Conservation (phyloP, 306 rosid genomes). For the Urtica urens region DNA sequence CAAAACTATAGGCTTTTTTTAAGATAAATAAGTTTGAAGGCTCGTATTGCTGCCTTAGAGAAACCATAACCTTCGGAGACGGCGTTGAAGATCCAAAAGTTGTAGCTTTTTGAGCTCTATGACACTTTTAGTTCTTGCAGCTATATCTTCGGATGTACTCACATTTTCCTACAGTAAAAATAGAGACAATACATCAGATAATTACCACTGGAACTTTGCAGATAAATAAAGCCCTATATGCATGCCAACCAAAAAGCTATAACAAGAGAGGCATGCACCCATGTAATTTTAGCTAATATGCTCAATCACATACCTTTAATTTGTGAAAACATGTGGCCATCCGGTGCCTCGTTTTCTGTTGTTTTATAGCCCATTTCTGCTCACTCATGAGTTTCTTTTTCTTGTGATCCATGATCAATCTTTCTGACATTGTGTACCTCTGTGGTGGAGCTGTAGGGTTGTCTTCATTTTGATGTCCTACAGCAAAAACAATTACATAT, state of each 20-base stretch:
- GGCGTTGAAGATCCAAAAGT: slow-evolving; percentile 81
- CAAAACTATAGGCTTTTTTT: not conserved
- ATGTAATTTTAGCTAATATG: not conserved
- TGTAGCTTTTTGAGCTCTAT: slow-evolving; percentile 97
- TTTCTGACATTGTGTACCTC: slow-evolving; percentile 81
- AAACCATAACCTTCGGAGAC: slow-evolving; percentile 69
- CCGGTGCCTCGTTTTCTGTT: slow-evolving; percentile 60
- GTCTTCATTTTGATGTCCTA: slow-evolving; percentile 48
- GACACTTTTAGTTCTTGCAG: slow-evolving; percentile 94
- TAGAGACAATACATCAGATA: slow-evolving; percentile 10
- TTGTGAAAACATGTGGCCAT: slow-evolving; percentile 57
- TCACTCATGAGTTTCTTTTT: slow-evolving; percentile 53
- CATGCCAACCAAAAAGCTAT: too few species aligned
- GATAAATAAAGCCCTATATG: too few species aligned
- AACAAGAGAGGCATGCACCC: slow-evolving; percentile 12
- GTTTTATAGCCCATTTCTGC: slow-evolving; percentile 59
- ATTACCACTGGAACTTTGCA: too few species aligned
- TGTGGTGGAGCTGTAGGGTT: slow-evolving; percentile 40
- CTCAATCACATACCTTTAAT: slow-evolving; percentile 51
- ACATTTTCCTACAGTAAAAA: slow-evolving; percentile 60
- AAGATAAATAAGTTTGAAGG: not conserved
- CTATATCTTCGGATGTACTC: slow-evolving; percentile 90
- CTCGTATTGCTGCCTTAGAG: not conserved
- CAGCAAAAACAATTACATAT: slow-evolving; percentile 18
- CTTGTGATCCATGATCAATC: slow-evolving; percentile 75